These are phyloP conservation scores for Babesia ovata DNA, from an alignment of 169 alveolate genomes.

Conservation along the genomic window DNA sequence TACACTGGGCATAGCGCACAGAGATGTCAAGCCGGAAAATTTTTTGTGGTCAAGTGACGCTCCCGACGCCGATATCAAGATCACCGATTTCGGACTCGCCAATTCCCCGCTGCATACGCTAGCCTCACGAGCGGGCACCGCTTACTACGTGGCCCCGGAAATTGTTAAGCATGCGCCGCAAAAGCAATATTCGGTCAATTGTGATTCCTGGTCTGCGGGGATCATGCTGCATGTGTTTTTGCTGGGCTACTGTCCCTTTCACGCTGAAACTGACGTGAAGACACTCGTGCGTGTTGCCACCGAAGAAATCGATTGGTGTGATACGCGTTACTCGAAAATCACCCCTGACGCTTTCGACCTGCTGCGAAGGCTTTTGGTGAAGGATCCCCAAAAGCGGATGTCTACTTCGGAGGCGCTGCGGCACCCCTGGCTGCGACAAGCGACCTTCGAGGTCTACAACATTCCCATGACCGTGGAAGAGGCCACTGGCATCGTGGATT, in stretches of 20 bases:
- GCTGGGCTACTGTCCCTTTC: constrained; percentile 85
- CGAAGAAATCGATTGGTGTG: constrained; percentile 71
- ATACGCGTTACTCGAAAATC: constrained; percentile 59
- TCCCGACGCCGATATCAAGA: constrained; percentile 80
- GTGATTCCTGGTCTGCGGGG: constrained; percentile 90
- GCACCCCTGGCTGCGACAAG: constrained; percentile 85
- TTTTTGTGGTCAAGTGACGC: constrained; percentile 70
- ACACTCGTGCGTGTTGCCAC: constrained; percentile 74
- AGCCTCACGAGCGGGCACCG: constrained; percentile 68
- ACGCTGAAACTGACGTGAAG: constrained; percentile 79
- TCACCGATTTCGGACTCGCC: constrained; percentile 82
- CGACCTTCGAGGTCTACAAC: constrained; percentile 39
- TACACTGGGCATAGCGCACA: constrained; percentile 78
- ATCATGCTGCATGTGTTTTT: constrained; percentile 85
- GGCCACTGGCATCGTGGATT: constrained; percentile 38
- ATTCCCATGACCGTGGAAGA: constrained; percentile 53
- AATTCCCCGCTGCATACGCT: constrained; percentile 66
- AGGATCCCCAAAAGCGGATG: constrained; percentile 84
- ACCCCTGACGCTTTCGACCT: constrained; percentile 90
- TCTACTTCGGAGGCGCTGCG: constrained; percentile 88
- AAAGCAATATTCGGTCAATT: constrained; percentile 76
- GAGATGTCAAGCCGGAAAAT: constrained; percentile 91
- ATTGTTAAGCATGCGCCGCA: constrained; percentile 68
- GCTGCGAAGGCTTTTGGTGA: constrained; percentile 83
- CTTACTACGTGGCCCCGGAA: constrained; percentile 87